Conservation (phyloP, 129 eudicot genomes). For the Silybum marianum region DNA sequence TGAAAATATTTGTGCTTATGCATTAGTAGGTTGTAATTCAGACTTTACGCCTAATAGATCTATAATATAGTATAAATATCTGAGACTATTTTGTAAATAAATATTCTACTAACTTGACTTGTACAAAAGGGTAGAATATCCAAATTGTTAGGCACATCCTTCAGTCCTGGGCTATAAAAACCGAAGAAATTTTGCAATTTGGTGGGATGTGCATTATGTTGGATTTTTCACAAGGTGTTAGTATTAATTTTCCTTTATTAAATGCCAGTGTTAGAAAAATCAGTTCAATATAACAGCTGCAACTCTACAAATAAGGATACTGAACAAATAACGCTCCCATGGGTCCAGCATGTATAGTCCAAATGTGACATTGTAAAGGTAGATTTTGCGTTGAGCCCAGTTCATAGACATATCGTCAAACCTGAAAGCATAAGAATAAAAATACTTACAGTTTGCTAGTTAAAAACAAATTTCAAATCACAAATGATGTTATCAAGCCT, state of each 20-base stretch:
- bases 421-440: conserved; percentile 20
- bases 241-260: too few species aligned
- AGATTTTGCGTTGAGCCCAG: conserved; percentile 86
- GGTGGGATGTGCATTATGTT: background rate
- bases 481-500: conserved; percentile 8
- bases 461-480: background rate
- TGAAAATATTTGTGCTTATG: background rate
- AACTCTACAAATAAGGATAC: conserved; percentile 59
- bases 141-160: background rate
- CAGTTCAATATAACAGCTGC: background rate
- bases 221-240: background rate
- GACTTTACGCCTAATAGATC: background rate
- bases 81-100: too few species aligned
- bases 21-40: background rate
- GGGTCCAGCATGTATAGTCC: conserved; percentile 96
- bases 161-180: background rate
- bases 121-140: too few species aligned
- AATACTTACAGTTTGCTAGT: background rate
- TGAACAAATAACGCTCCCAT: conserved; percentile 97
- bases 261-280: background rate
- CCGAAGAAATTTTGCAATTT: background rate
- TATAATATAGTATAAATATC: too few species aligned
- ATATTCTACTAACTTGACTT: background rate
- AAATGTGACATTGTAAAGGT: conserved; percentile 82
- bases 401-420: conserved; percentile 49